phyloP scores from a whole-genome alignment of 345 rosid species.

The Boechera retrofracta region DNA sequence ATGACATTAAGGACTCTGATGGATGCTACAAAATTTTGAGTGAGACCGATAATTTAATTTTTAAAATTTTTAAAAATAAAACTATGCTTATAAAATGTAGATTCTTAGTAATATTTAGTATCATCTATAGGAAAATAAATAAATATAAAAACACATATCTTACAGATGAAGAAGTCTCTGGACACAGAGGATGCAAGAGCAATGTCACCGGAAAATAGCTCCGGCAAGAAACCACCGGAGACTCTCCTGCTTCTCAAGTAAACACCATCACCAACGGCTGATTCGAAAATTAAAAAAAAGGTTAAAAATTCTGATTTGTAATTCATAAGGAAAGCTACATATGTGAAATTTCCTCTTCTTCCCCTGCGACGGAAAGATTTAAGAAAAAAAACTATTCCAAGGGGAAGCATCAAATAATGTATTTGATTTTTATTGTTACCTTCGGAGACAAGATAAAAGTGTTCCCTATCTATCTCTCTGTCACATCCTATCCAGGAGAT shows the following conservation, averaged over 20 bases:
- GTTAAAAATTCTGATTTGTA: not conserved
- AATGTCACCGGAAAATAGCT: not conserved
- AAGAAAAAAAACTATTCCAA: no score
- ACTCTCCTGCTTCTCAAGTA: slow-evolving; percentile 25
- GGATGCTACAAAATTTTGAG: not conserved
- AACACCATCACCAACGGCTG: not conserved
- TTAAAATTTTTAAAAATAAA: not conserved
- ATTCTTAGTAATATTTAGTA: not conserved
- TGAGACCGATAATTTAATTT: not conserved
- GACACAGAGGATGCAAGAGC: not conserved
- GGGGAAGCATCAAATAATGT: not conserved
- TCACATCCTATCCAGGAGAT: no score
- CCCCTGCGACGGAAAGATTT: not conserved
- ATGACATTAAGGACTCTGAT: not conserved
- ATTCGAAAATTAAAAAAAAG: not conserved
- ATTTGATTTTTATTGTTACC: slow-evolving; percentile 10
- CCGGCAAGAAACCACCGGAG: slow-evolving; percentile 1
- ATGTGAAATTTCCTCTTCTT: not conserved
- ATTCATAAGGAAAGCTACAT: not conserved
- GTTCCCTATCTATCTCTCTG: no score
- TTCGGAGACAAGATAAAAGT: slow-evolving; percentile 1
- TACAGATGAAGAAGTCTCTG: slow-evolving; percentile 22
- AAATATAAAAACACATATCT: slow-evolving; percentile 11
- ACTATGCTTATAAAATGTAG: not conserved
- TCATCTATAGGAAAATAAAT: not conserved